A percentile compares a stretch with the other conserved stretches of the same genome.
phyloP scores from a whole-genome alignment of 129 eudicot species.

The Tagetes patula region DNA sequence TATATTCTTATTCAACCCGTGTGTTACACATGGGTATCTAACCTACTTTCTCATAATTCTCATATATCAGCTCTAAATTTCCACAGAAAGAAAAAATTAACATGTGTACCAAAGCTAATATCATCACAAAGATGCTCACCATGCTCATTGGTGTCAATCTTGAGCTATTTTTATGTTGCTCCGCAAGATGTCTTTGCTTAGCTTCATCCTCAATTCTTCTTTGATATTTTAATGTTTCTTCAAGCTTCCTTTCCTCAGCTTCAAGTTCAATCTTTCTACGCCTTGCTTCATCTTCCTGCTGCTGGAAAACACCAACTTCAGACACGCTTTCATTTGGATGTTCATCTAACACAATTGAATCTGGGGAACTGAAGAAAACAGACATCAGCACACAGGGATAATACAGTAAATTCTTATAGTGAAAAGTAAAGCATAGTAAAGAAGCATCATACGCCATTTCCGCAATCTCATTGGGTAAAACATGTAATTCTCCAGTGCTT shows the following conservation, averaged over 20 bases:
- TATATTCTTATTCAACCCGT: too few relatives aligned
- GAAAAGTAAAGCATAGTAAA: conserved; percentile 18
- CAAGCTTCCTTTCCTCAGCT: conserved; percentile 97
- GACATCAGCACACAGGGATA: conserved; percentile 7
- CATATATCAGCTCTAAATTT: background rate
- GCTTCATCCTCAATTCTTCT: conserved; percentile 90
- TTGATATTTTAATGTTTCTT: conserved; percentile 94
- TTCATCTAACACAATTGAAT: conserved; percentile 40
- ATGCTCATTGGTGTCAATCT: conserved; percentile 31
- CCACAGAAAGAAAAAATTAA: conserved; percentile 11
- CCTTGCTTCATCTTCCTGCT: conserved; percentile 64
- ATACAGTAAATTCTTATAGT: conserved; percentile 1
- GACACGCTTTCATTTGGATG: conserved; percentile 38
- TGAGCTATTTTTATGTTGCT: conserved; percentile 50
- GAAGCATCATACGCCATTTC: conserved; percentile 43
- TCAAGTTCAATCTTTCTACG: conserved; percentile 76
- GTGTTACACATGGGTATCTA: too few relatives aligned
- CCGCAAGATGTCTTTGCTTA: conserved; percentile 83
- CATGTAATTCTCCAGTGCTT: conserved; percentile 36
- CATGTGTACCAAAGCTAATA: conserved; percentile 26
- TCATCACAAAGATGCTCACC: conserved; percentile 13
- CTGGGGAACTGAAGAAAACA: conserved; percentile 42
- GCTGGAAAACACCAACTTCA: conserved; percentile 37
- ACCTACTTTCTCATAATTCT: background rate
- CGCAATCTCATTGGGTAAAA: conserved; percentile 36